Evolutionary conservation across 2,329 filamentous ascomycete species (phyloP), one percentile per base, ranked within the genome.

Genomic region (Fusarium nisikadoi): DNA sequence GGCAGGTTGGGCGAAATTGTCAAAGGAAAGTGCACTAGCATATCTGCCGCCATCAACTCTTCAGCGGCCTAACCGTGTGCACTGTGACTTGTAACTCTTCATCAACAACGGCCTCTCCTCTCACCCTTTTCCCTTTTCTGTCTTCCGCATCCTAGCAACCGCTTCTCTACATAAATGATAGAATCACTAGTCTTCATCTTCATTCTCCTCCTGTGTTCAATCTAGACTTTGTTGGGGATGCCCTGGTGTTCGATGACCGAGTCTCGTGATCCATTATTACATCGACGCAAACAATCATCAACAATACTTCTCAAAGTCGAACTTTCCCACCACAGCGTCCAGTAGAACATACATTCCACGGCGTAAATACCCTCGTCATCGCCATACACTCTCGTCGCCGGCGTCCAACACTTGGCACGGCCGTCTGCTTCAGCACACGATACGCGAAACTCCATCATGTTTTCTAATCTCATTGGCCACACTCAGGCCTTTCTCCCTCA

Each of bases 391-490:
- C 35, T 47, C 29, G 14, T 49, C 17, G 23, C 47, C 36, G 31
- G 43, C 19, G 35, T 36, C 35, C 35, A n/a, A 41, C 25, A 23
- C 20, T 55, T 62, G 20, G 38, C 23, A n/a, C 29, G 20, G 12
- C 27, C 47, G 20, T 43, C 42, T 31, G 23, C 35, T 25, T 49
- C 39, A 17, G 35, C 38, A 27, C 39, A 43, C 29, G 25, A 56
- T 29, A 65, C 56, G 8, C 54, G 42, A 50, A n/a, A 54, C 11
- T 39, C 49, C 55, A 29, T 27, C 23, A 77, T 79, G 76, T 75
- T 76, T 65, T 68, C 72, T 29, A 57, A 63, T 13, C 68, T 77
- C 36, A 76, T 77, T 63, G 65, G 59, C 31, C 70, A 78, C 39
- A 71, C 70, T n/a, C 55, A 71, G 43, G 73, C 70, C 58, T 68